Base-by-base conservation (phyloP, 805 yeast genomes). In the Teunomyces stri region DNA sequence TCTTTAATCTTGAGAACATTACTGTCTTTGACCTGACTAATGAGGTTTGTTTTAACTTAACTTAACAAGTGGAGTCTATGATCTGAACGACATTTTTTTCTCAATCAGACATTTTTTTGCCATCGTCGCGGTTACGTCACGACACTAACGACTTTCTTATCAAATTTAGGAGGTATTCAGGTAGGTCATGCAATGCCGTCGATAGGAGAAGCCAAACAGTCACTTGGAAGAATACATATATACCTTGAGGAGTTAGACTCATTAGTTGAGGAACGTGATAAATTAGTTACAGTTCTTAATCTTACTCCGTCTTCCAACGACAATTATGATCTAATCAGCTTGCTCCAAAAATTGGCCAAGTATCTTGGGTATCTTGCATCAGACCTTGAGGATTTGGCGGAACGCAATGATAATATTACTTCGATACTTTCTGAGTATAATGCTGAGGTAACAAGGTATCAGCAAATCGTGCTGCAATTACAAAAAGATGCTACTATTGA, bases 1-100 rank as follows among this genome's bases (percentile, higher is more conserved):
- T 64, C 56, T 68, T 70, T 25, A 73, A 61, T 49, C 69, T 69
- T 46, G 67, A 67, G 63, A 73, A 71, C 78, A 72, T 72, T 21
- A 20, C 16, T 21, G 40, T 37, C 22, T 37, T 13, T 20, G 20
- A 5, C 12, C 4, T 9, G 40, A 3, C 5, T 22, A n/a, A n/a
- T 13, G 16, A 13, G 13, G 28, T 20, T 20, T n/a, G 39, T 10
- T 37, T 5, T 5, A 20, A 37, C 13, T 5, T 5, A 20, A 37
- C 13, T n/a, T 5, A 20, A 18, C 29, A 13, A n/a, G 25, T 18
- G 18, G 10, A 20, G 27, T 21, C 25, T 22, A n/a, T 37, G 40
- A 37, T 37, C 29, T n/a, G 27, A 22, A n/a, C 40, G 40, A 37
- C 40, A 37, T 37, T 37, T 11, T 18, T 18, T 25, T 11, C 27